Base-by-base conservation (phyloP, 306 rosid species). In the Argentina anserina region DNA sequence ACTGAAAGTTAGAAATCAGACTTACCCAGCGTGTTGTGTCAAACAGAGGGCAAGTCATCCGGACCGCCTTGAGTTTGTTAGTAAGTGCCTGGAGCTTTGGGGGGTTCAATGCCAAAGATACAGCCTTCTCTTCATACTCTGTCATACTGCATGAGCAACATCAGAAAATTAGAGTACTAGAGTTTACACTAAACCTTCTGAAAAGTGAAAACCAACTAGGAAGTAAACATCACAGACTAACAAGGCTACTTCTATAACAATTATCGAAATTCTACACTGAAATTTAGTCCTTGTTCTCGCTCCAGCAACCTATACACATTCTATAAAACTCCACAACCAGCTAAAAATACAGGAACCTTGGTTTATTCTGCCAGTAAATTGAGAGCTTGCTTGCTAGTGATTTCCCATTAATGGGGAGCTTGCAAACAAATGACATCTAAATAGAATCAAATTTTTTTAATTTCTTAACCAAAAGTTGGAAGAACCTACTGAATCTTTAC, bases 71-170 rank as follows among this genome's bases (percentile, higher is more conserved):
- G 28, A 95, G 96, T 78, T 83, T 90, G 74, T 86, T 79, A 47
- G 96, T 77, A 31, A 95, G 89, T 28, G 90, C 90, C 72, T 83
- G 86, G 69, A 95, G 97, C 86, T 88, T 92, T 20, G 90, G 67
- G 41, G 84, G 96, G 81, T 86, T 86, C 84, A 95, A 42, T 18
- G 99, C 97, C 80, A 95, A 71, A 50, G 87, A 84, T 28, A 91
- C 99, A 3, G 99, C 99, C 83, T 74, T 95, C 72, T 95, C 99
- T 82, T 91, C 97, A 25, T 95, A 95, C 76, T 91, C 99, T 81
- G 84, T 86, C 90, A 88, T 91, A 72, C 99, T 95, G 65, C 59
- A 67, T 31, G 76, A 74, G 55, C 66, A 72, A 76, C 20, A 56
- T 40, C 23, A 5, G 49, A 23, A 17, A 64, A 58, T 17, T 50